Evolutionary conservation across 306 rosid genomes (phyloP).

Genomic region (Ormosia semicastrata): DNA sequence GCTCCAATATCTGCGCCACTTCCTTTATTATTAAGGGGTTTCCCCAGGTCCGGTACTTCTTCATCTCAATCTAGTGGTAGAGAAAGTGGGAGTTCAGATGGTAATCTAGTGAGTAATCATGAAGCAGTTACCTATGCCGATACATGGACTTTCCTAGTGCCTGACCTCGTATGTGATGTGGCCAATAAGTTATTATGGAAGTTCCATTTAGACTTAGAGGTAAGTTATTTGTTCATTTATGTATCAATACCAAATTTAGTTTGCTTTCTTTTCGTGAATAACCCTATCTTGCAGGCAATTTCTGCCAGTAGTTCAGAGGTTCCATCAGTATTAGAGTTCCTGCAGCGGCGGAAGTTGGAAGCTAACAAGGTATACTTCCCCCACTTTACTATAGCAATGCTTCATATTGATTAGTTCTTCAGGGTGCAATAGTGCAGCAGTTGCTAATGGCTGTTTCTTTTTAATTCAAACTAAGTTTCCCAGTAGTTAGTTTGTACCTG

Average conservation of each 20-base stretch:
- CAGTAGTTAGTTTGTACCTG: conserved; percentile 13
- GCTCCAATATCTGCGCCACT: conserved; percentile 98
- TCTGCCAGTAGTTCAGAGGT: conserved; percentile 97
- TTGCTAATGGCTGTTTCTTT: conserved; percentile 8
- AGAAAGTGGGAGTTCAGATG: conserved; percentile 54
- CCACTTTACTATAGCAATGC: neutral
- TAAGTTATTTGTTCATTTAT: conserved; percentile 34
- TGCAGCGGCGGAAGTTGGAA: conserved; percentile 91
- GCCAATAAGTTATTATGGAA: conserved; percentile 75
- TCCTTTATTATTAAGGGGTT: conserved; percentile 83
- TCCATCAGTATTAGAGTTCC: conserved; percentile 86
- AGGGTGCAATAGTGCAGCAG: conserved; percentile 18
- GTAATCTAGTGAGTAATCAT: conserved; percentile 41
- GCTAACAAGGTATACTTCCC: conserved; percentile 62
- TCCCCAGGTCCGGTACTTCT: conserved; percentile 58
- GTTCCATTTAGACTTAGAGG: conserved; percentile 87
- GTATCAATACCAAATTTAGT: neutral
- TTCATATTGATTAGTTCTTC: conserved; percentile 22
- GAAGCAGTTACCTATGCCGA: conserved; percentile 68
- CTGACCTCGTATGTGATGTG: conserved; percentile 81
- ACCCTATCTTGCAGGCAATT: conserved; percentile 63
- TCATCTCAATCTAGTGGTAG: conserved; percentile 57
- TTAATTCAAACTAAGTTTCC: conserved; percentile 11
- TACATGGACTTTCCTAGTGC: conserved; percentile 82
- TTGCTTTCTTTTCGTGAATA: conserved; percentile 22